phyloP scores from a whole-genome alignment of 1,284 basidiomycete genomes.

The Trichosporon sp. region DNA sequence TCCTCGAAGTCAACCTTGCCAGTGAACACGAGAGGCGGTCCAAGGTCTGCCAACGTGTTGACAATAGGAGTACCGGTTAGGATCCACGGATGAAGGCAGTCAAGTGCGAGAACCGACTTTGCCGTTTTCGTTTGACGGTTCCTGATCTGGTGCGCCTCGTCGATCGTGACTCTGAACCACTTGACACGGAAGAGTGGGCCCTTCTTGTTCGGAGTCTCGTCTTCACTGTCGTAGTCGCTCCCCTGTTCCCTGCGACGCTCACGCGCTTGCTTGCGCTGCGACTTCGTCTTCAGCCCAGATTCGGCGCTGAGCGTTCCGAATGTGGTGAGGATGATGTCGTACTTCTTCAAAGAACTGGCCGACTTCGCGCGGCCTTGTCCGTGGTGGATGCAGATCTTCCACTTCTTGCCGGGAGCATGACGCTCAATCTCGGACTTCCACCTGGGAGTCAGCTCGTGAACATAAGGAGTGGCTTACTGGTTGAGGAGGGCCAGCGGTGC shows the following conservation, averaged over 20 bases:
- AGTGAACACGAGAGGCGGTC: conserved; percentile 34
- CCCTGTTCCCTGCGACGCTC: conserved; percentile 10
- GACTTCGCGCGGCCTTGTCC: conserved; percentile 34
- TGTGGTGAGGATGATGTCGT: conserved; percentile 48
- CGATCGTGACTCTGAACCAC: conserved; percentile 50
- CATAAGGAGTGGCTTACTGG: conserved; percentile 31
- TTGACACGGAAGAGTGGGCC: conserved; percentile 40
- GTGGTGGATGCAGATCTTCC: conserved; percentile 46
- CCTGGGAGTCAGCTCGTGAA: conserved; percentile 12
- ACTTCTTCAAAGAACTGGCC: conserved; percentile 33
- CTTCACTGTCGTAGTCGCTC: conserved; percentile 11
- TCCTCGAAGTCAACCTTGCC: conserved; percentile 33
- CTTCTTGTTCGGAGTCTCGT: conserved; percentile 26
- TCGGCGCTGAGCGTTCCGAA: conserved; percentile 38
- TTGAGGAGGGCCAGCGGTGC: conserved; percentile 48
- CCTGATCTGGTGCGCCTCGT: conserved; percentile 47
- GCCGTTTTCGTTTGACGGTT: conserved; percentile 41
- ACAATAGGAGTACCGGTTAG: conserved; percentile 45
- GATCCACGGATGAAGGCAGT: conserved; percentile 38
- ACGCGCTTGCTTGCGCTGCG: conserved; percentile 13
- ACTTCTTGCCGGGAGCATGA: conserved; percentile 34
- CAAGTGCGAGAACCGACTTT: conserved; percentile 34
- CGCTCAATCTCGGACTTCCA: conserved; percentile 50
- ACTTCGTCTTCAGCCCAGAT: conserved; percentile 24
- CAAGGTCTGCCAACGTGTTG: conserved; percentile 25